phyloP scores from a whole-genome alignment of 1,139 yeast genomes.

The Geotrichum histeridarum region DNA sequence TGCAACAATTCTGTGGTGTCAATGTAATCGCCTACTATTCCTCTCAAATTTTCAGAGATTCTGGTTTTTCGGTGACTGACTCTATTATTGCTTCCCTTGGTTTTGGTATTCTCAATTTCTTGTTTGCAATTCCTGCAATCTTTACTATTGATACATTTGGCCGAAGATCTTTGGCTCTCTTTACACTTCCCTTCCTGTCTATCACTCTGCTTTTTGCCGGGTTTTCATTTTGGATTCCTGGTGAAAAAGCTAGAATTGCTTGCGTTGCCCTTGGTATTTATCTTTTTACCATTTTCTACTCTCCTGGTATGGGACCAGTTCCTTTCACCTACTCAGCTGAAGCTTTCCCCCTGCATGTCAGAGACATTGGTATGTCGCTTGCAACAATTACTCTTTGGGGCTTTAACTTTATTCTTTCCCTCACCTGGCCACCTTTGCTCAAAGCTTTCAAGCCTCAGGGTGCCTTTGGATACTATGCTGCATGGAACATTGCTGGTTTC shows the following conservation, averaged over 20 bases:
- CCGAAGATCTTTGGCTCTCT: constrained; percentile 61
- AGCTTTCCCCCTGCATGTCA: constrained; percentile 75
- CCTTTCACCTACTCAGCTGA: constrained; percentile 89
- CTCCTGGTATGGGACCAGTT: constrained; percentile 86
- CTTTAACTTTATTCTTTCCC: constrained; percentile 72
- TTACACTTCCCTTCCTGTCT: constrained; percentile 73
- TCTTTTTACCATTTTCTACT: constrained; percentile 66
- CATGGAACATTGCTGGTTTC: constrained; percentile 72
- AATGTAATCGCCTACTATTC: constrained; percentile 70
- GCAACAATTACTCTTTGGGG: constrained; percentile 87
- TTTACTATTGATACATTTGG: constrained; percentile 78
- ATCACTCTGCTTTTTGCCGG: constrained; percentile 66
- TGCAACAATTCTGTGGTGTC: constrained; percentile 92
- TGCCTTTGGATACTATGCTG: constrained; percentile 87
- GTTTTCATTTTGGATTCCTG: constrained; percentile 66
- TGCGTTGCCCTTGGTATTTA: constrained; percentile 69
- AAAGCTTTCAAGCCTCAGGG: constrained; percentile 69
- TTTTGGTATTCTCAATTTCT: constrained; percentile 73
- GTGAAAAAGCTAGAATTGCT: constrained; percentile 53
- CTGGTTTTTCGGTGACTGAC: constrained; percentile 56
- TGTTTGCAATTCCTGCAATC: constrained; percentile 80
- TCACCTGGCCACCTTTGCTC: constrained; percentile 75
- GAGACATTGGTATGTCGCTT: constrained; percentile 80
- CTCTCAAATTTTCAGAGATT: constrained; percentile 63
- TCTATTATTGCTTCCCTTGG: constrained; percentile 82